Evolutionary conservation across 2,329 filamentous ascomycete species (phyloP).

Genomic region (Trematosphaeria pertusa): DNA sequence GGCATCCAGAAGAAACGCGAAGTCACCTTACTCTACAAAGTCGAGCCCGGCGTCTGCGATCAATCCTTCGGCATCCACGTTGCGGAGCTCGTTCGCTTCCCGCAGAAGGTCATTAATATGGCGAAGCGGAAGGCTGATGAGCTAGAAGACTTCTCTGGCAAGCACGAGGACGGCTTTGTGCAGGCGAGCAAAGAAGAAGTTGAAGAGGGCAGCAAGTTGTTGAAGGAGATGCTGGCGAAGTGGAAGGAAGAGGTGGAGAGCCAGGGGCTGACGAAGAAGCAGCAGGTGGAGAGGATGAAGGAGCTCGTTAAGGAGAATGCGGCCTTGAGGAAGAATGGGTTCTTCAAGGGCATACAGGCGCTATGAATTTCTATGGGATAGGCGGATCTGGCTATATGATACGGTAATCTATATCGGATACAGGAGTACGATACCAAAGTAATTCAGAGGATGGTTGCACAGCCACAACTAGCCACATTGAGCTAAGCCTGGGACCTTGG

Average conservation of each 20-base stretch:
- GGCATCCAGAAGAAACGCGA: constrained; percentile 62
- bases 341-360: constrained; percentile 68
- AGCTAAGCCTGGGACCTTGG: too few species aligned
- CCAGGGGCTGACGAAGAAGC: constrained; percentile 60
- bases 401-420: too few species aligned
- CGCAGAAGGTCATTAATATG: constrained; percentile 97
- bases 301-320: constrained; percentile 79
- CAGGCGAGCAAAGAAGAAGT: constrained; percentile 77
- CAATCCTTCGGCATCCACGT: constrained; percentile 99
- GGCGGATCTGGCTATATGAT: too few species aligned
- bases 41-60: constrained; percentile 93
- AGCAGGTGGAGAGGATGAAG: constrained; percentile 80
- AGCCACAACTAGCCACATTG: too few species aligned
- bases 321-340: constrained; percentile 67
- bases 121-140: constrained; percentile 99
- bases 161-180: constrained; percentile 65
- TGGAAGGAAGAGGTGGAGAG: constrained; percentile 83
- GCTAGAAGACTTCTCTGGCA: constrained; percentile 90
- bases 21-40: constrained; percentile 95
- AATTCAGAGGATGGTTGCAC: too few species aligned
- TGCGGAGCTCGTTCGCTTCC: constrained; percentile 94
- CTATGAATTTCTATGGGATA: constrained; percentile 47
- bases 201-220: constrained; percentile 81
- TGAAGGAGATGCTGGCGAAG: constrained; percentile 81
- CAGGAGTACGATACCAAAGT: too few species aligned